Conservation (phyloP, 2,329 filamentous ascomycete genomes). For the Didymosphaeria variabile region DNA sequence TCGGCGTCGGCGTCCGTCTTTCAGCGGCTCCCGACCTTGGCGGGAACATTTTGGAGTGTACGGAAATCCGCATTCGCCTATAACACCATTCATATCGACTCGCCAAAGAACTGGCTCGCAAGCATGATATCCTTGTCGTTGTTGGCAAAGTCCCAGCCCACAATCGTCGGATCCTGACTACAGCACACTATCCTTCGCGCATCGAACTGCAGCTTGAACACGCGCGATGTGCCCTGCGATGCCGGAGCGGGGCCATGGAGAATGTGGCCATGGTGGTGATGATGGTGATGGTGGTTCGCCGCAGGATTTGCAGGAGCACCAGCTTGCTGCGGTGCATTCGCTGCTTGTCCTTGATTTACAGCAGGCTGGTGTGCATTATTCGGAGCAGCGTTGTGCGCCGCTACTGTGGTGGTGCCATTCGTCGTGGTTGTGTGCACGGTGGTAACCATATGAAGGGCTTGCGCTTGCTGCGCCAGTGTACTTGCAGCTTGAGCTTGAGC, state of each 20-base stretch:
- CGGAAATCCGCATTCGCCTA: no score
- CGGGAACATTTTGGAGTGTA: no score
- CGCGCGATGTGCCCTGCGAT: conserved; percentile 62
- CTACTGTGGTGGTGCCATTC: conserved; percentile 18
- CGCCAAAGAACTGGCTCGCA: conserved; percentile 78
- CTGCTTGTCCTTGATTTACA: conserved; percentile 22
- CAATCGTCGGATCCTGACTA: conserved; percentile 88
- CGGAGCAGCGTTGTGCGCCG: conserved; percentile 16
- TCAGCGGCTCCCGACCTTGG: no score
- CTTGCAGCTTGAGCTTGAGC: conserved; percentile 47
- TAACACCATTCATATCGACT: conserved; percentile 38
- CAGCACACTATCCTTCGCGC: conserved; percentile 93
- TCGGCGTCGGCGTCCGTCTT: no score
- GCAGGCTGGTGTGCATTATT: conserved; percentile 20
- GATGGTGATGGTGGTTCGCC: conserved; percentile 33
- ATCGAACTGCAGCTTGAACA: conserved; percentile 98
- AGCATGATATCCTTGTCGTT: conserved; percentile 81
- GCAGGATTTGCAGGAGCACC: conserved; percentile 19
- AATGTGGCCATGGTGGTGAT: conserved; percentile 14
- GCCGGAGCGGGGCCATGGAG: conserved; percentile 31
- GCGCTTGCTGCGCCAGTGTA: conserved; percentile 44
- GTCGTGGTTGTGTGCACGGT: conserved; percentile 29
- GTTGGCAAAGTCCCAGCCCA: conserved; percentile 97
- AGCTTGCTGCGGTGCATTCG: conserved; percentile 26
- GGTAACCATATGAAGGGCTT: conserved; percentile 45